Conservation (phyloP, 805 yeast species). For the Sugiyamaella qingdaonensis region DNA sequence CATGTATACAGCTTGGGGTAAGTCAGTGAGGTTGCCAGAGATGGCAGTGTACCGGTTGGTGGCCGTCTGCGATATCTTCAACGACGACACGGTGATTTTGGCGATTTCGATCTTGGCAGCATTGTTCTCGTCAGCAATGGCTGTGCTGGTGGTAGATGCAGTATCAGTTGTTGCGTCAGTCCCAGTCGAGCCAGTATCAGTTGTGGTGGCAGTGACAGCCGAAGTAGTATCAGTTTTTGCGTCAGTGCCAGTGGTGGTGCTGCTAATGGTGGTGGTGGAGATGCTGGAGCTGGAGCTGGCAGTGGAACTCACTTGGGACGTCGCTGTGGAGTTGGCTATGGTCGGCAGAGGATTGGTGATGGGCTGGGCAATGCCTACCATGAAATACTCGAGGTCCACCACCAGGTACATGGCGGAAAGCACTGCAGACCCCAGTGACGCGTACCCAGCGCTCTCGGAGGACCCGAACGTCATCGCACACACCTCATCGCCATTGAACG, state of each 20-base stretch:
- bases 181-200: not conserved
- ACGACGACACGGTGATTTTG: not conserved
- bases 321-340: not conserved
- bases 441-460: constrained; percentile 19
- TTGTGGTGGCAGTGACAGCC: not conserved
- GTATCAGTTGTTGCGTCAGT: too few relatives aligned
- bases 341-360: not conserved
- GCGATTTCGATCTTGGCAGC: not conserved
- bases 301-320: not conserved
- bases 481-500: constrained; percentile 17
- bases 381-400: constrained; percentile 19
- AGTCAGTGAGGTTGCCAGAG: constrained; percentile 7
- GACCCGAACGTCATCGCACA: constrained; percentile 22
- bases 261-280: not conserved
- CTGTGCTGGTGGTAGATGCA: not conserved
- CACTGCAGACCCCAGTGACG: constrained; percentile 20
- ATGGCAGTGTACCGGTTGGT: not conserved
- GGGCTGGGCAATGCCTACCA: constrained; percentile 23
- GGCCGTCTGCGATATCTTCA: not conserved
- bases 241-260: too few relatives aligned
- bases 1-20: constrained; percentile 3
- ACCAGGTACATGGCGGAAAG: constrained; percentile 21
- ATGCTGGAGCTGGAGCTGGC: not conserved
- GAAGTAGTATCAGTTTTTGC: not conserved
- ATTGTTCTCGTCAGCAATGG: too few relatives aligned